Conservation (phyloP, 2,329 filamentous ascomycete species). For the Lecanicillium sp. region DNA sequence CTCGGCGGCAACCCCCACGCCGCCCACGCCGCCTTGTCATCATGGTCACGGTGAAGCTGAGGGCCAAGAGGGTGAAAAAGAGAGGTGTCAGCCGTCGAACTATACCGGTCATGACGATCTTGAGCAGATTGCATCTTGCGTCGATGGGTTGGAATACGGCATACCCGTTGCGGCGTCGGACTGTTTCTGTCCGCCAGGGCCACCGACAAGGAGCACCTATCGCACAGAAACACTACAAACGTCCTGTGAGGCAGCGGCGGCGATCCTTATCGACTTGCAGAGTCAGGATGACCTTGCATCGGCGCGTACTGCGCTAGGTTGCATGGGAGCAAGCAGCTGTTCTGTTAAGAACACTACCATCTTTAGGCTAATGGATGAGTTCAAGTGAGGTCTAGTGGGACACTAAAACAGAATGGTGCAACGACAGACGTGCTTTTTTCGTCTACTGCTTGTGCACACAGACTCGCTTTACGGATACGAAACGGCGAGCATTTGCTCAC, state of each 20-base stretch:
- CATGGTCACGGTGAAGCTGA: too few relatives aligned
- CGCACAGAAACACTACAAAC: not conserved
- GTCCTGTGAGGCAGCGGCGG: not conserved
- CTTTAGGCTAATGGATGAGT: slow-evolving; percentile 1
- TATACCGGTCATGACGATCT: not conserved
- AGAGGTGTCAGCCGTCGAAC: not conserved
- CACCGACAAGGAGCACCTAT: not conserved
- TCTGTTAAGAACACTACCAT: slow-evolving; percentile 1
- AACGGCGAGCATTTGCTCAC: too few relatives aligned
- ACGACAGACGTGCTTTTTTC: too few relatives aligned
- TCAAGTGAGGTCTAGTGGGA: not conserved
- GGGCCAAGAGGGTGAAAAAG: not conserved
- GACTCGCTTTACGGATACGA: too few relatives aligned
- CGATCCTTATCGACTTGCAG: not conserved
- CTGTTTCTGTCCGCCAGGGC: not conserved
- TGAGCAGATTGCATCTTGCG: not conserved
- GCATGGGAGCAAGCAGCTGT: not conserved
- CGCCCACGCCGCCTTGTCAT: too few relatives aligned
- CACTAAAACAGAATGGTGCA: too few relatives aligned
- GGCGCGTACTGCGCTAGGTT: not conserved
- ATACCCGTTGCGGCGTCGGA: not conserved
- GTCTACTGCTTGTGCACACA: too few relatives aligned
- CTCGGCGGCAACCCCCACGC: too few relatives aligned
- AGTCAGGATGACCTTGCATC: not conserved
- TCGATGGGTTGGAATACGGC: not conserved